phyloP scores from a whole-genome alignment of 495 filamentous ascomycete genomes.

The Aspergillus nanangensis region DNA sequence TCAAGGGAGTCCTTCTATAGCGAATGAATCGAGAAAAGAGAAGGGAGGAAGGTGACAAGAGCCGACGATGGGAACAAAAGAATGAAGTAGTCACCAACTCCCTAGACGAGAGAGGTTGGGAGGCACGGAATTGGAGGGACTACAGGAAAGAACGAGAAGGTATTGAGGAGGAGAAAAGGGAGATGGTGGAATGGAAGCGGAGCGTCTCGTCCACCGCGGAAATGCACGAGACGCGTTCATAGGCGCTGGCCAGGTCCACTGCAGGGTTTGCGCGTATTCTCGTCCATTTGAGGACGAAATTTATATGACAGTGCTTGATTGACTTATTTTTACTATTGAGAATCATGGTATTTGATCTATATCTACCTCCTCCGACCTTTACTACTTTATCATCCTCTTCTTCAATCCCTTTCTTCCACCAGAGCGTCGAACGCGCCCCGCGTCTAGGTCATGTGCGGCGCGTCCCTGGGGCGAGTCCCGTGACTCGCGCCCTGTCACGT shows the following conservation, averaged over 20 bases:
- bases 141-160: slow-evolving; percentile 6
- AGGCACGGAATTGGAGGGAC: slow-evolving; percentile 1
- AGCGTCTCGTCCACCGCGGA: slow-evolving; percentile 40
- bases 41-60: too few species aligned
- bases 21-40: slow-evolving; percentile 2
- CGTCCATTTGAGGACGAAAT: too few species aligned
- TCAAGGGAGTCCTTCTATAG: slow-evolving; percentile 10
- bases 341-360: too few species aligned
- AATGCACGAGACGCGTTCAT: slow-evolving; percentile 49
- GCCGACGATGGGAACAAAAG: too few species aligned
- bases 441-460: slow-evolving; percentile 15
- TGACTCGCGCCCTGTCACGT: slow-evolving; percentile 20
- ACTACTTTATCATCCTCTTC: too few species aligned
- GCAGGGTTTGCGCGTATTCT: slow-evolving; percentile 18
- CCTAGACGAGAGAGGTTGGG: background rate
- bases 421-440: too few species aligned
- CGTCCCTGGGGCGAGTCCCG: slow-evolving; percentile 18
- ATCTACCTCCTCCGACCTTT: too few species aligned
- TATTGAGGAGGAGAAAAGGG: slow-evolving; percentile 12
- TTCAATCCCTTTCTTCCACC: too few species aligned
- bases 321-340: too few species aligned
- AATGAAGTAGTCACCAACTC: too few species aligned
- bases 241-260: slow-evolving; percentile 41
- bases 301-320: too few species aligned
- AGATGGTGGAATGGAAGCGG: slow-evolving; percentile 38